Evolutionary conservation across 495 filamentous ascomycete genomes (phyloP), one percentile per base, ranked within the genome.

Genomic region (Neurospora sp.): DNA sequence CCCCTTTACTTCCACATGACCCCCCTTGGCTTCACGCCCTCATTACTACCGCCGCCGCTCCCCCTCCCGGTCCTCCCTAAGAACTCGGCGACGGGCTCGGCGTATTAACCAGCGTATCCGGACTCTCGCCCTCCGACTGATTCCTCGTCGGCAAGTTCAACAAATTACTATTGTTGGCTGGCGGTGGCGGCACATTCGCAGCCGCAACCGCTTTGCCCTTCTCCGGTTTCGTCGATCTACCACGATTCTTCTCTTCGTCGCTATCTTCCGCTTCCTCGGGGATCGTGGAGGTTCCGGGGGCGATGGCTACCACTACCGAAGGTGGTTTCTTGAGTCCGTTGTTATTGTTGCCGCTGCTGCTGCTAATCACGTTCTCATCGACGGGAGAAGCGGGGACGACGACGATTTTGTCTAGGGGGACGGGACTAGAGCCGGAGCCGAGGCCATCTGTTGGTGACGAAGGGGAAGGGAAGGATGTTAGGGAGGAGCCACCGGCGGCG

Each of bases 31-130:
- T n/a, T 46, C 42, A 46, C 20, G 0, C 10, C 4, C 20, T 54
- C 4, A n/a, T n/a, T n/a, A 7, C 20, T 5, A 54, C 46, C 46
- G 9, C 20, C 46, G 5, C 5, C 46, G 18, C 54, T 1, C 5
- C 12, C 11, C 54, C 12, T 8, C 23, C 54, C 14, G 5, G n/a
- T 60, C 49, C 20, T 31, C n/a, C 44, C 46, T 60, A 66, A 66
- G 54, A 35, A 66, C 46, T 71, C 35, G 69, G 70, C 10, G 60
- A 35, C 18, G 71, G 60, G 69, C 71, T 71, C 10, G 75, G 23
- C 11, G 41, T 71, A 49, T 71, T 76, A 2, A 80, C 78, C 27
- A 80, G 42, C 4, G 76, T 80, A 40, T 79, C 76, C 4, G 79
- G 79, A 37, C 79, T 80, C 72, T 75, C 78, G 5, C 77, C 78